Conservation (phyloP, 768 basidiomycete species). For the Lactarius hatsudake region DNA sequence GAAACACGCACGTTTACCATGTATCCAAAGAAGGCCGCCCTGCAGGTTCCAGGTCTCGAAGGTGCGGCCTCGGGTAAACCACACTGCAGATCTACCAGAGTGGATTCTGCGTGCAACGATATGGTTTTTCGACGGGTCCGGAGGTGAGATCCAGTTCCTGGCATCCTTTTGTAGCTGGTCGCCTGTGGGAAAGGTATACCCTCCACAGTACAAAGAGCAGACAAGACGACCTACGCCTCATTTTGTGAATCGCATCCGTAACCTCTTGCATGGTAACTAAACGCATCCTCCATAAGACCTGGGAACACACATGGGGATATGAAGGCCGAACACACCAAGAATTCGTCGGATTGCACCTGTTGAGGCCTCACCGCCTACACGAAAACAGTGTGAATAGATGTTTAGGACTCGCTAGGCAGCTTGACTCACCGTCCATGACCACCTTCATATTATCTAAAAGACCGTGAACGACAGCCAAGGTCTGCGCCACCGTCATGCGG, state of each 20-base stretch:
- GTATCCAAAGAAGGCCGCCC: background rate
- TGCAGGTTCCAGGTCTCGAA: background rate
- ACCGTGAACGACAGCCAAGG: background rate
- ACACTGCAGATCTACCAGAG: background rate
- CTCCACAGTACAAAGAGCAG: background rate
- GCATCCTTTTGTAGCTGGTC: background rate
- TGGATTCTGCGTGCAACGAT: background rate
- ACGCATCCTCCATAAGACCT: background rate
- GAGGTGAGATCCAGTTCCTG: constrained; percentile 4
- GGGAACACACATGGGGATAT: background rate
- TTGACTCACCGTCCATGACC: constrained; percentile 11
- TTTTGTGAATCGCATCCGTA: background rate
- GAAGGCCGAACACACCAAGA: no score
- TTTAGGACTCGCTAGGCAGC: background rate
- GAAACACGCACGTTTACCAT: background rate
- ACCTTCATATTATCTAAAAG: constrained; percentile 9
- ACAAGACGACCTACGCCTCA: background rate
- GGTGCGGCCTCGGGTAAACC: background rate
- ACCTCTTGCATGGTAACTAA: background rate
- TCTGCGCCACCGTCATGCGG: constrained; percentile 6
- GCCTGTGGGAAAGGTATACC: background rate
- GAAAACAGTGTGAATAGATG: background rate
- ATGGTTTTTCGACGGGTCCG: constrained; percentile 11
- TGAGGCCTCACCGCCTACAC: no score
- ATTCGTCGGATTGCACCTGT: no score